These are phyloP conservation scores for Hansfordia pulvinata DNA, from an alignment of 2,329 filamentous ascomycete genomes.

Conservation along the genomic window DNA sequence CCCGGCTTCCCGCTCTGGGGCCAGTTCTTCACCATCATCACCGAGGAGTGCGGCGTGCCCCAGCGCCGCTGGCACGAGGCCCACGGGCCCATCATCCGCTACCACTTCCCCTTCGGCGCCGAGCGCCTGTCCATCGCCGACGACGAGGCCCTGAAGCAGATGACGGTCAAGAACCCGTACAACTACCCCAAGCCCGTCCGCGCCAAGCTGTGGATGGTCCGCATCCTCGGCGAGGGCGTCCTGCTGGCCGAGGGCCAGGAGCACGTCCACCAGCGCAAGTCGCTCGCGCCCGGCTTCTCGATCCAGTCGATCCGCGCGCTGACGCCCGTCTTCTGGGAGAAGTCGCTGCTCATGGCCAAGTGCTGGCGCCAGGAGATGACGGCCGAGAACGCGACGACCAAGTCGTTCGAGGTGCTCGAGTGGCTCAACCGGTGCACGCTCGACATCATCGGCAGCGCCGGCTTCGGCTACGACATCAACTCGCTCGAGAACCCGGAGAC, in stretches of 20 bases:
- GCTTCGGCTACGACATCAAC: constrained; percentile 58
- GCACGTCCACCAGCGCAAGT: constrained; percentile 70
- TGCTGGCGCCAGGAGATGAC: constrained; percentile 19
- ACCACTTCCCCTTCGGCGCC: constrained; percentile 28
- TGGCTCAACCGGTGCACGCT: constrained; percentile 59
- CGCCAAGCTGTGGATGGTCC: constrained; percentile 40
- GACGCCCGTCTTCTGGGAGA: constrained; percentile 74
- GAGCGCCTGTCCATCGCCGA: constrained; percentile 29
- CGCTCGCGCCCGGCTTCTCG: constrained; percentile 71
- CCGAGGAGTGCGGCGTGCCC: constrained; percentile 2
- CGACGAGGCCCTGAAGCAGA: constrained; percentile 54
- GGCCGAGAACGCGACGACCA: constrained; percentile 5
- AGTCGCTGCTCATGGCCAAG: constrained; percentile 34
- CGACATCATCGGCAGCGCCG: constrained; percentile 63
- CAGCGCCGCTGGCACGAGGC: too few relatives aligned
- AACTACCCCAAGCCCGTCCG: constrained; percentile 51
- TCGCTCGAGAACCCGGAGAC: constrained; percentile 48
- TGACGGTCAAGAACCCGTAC: constrained; percentile 57
- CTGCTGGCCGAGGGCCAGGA: constrained; percentile 82
- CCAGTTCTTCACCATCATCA: constrained; percentile 27
- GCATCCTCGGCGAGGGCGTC: constrained; percentile 57
- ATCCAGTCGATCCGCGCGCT: constrained; percentile 76
- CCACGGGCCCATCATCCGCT: constrained; percentile 59
- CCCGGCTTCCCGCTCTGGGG: constrained; percentile 31
- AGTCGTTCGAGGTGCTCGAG: constrained; percentile 39